Base-by-base conservation (phyloP, 1,284 basidiomycete genomes). In the Entoloma clypeatum region DNA sequence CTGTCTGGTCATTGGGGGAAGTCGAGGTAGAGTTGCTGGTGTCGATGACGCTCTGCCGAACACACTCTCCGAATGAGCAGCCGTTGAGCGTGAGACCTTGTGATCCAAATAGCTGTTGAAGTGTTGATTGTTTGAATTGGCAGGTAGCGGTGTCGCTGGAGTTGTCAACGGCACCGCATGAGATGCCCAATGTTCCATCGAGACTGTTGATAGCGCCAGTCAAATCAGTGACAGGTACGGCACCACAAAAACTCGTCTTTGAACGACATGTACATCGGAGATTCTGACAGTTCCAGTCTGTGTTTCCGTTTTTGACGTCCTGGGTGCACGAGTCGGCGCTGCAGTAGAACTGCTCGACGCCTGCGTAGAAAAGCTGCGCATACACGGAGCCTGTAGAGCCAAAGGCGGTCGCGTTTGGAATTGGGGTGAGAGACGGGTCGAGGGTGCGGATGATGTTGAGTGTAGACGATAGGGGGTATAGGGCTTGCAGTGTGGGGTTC, bases 61-160 rank as follows among this genome's bases (percentile, higher is more conserved):
- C 80, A 58, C 92, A 95, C 63, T 96, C 92, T 18, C 92, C 92
- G 51, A 86, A 91, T 0, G 64, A 65, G 61, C 92, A 95, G 0
- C 74, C 75, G 36, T 72, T 70, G 9, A 96, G 67, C 2, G 69
- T 57, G 5, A 96, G 75, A 0, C 92, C 92, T 18, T 61, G 57
- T 0, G 72, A 54, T 7, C 91, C 92, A 50, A 95, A 93, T 2
- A 94, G 57, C 5, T 54, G 48, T 24, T 81, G 63, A 11, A 96
- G 66, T 17, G 75, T 65, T 3, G 59, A 51, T 59, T 94, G 89
- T 55, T 86, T 75, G 73, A 96, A 94, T 7, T 72, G 60, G 61
- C 92, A 96, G 3, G 68, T 67, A 3, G 75, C 74, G 1, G 71
- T 70, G 28, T 69, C 66, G 28, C 67, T 67, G 25, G 68, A 65